These are phyloP conservation scores for Talaromyces nanjingensis DNA, from an alignment of 495 filamentous ascomycete genomes.

Conservation along the genomic window DNA sequence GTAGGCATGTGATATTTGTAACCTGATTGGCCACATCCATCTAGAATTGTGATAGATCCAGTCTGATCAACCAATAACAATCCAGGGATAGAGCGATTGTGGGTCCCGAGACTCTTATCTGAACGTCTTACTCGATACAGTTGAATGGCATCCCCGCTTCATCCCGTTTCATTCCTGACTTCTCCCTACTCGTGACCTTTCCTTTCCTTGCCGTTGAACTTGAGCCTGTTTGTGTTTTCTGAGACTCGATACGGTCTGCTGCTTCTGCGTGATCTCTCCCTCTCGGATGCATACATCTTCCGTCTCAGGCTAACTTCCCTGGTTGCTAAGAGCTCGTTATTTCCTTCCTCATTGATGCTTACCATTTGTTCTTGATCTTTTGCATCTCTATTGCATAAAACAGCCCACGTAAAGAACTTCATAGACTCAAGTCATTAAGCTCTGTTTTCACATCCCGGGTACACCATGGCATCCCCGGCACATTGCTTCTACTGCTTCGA, in stretches of 20 bases:
- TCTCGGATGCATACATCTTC: neutral
- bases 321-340: too few species aligned
- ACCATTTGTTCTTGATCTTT: neutral
- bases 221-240: neutral
- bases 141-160: neutral
- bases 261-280: neutral
- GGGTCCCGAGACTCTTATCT: neutral
- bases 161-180: neutral
- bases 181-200: neutral
- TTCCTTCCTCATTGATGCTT: too few species aligned
- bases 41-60: neutral
- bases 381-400: neutral
- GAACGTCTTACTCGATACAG: neutral
- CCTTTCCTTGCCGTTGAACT: neutral
- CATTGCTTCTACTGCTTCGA: slow-evolving; percentile 96
- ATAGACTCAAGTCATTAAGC: neutral
- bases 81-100: neutral
- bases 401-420: neutral
- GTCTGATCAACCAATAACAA: neutral
- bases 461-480: slow-evolving; percentile 66
- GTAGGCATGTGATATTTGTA: neutral
- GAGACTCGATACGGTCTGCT: neutral
- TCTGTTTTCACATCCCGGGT: neutral
- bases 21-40: neutral
- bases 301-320: neutral